A percentile compares a stretch with the other conserved stretches of the same genome.
Conservation (phyloP, 805 yeast species). For the Diddensiella transvaalensis region DNA sequence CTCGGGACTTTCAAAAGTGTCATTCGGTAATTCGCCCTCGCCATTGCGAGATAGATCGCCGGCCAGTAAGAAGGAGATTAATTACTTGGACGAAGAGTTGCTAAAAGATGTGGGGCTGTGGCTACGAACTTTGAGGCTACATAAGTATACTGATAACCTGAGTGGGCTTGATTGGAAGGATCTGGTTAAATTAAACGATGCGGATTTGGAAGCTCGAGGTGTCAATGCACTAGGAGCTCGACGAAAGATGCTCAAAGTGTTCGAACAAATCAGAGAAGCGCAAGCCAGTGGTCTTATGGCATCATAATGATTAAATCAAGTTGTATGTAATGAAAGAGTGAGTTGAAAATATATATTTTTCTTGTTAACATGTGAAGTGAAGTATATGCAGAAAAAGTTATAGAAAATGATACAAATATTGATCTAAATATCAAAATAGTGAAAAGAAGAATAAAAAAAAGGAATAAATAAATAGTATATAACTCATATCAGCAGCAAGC, state of each 20-base stretch:
- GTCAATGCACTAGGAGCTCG: conserved; percentile 95
- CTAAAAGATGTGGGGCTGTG: conserved; percentile 83
- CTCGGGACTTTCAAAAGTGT: conserved; percentile 14
- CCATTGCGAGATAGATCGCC: conserved; percentile 40
- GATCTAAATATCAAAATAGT: too few relatives aligned
- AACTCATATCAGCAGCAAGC: too few relatives aligned
- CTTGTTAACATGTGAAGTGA: too few relatives aligned
- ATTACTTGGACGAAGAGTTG: conserved; percentile 32
- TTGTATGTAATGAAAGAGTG: background rate
- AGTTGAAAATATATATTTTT: background rate
- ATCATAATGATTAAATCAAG: background rate
- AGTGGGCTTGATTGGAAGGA: conserved; percentile 75
- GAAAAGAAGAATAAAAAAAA: background rate
- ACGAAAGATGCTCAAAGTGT: conserved; percentile 86
- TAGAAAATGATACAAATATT: too few relatives aligned
- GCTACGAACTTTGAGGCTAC: conserved; percentile 85
- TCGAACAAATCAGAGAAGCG: conserved; percentile 69
- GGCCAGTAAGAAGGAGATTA: conserved; percentile 38
- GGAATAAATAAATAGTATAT: background rate
- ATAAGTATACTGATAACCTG: conserved; percentile 86
- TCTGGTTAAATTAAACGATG: conserved; percentile 67
- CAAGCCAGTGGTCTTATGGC: conserved; percentile 34
- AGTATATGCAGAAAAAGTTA: too few relatives aligned
- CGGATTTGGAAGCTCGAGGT: conserved; percentile 68
- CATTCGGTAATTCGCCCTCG: conserved; percentile 24